Conservation (phyloP, 768 basidiomycete genomes). For the Boletus reticuloceps region DNA sequence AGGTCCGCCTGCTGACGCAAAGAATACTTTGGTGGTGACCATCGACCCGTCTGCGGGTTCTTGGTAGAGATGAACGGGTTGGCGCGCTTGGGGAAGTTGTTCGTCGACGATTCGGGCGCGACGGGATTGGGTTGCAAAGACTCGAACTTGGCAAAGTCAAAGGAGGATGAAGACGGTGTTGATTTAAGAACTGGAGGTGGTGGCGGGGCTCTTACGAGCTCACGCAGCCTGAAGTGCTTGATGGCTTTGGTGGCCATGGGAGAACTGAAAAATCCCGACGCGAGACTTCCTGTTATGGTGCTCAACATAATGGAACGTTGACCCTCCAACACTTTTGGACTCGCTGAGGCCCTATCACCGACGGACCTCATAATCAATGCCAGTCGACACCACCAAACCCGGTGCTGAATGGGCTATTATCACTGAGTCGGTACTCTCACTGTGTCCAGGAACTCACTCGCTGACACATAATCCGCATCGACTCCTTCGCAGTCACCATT, state of each 20-base stretch:
- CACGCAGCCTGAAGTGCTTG: conserved; percentile 26
- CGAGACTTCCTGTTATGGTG: too few species aligned
- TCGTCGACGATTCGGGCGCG: conserved; percentile 3
- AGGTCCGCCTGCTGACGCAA: conserved; percentile 76
- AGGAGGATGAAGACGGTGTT: conserved; percentile 4
- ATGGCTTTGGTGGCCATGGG: conserved; percentile 24
- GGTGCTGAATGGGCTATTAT: too few species aligned
- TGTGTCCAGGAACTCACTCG: too few species aligned
- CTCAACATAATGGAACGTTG: too few species aligned
- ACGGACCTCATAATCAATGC: too few species aligned
- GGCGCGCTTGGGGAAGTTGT: conserved; percentile 20
- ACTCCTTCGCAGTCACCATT: too few species aligned
- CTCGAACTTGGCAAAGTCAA: conserved; percentile 21
- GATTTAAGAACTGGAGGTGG: conserved; percentile 28
- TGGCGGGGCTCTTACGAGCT: conserved; percentile 17
- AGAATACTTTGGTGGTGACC: conserved; percentile 70
- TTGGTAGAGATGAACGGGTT: conserved; percentile 73
- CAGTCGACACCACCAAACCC: too few species aligned
- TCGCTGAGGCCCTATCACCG: too few species aligned
- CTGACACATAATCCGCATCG: too few species aligned
- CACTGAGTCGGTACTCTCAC: too few species aligned
- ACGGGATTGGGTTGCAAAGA: conserved; percentile 12
- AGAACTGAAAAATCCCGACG: not conserved
- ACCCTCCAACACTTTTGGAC: too few species aligned
- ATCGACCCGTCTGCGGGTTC: conserved; percentile 59